These are phyloP conservation scores for Platanus orientalis DNA, from an alignment of 164 flowering plant species.

Conservation along the genomic window DNA sequence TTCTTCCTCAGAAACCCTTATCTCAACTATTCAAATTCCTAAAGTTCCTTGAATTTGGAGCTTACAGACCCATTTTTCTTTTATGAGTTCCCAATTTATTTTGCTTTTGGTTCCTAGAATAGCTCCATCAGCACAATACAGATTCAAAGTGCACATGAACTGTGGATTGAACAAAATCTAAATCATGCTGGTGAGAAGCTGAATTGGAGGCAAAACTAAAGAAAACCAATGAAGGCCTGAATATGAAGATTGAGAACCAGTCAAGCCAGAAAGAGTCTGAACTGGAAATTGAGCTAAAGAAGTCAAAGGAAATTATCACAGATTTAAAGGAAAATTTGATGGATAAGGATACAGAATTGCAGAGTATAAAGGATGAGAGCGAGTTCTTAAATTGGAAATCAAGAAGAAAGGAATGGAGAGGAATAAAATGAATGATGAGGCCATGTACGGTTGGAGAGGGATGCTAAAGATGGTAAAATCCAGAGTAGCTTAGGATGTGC, in stretches of 20 bases:
- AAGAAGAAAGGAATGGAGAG: conserved; percentile 22
- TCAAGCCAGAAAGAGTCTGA: conserved; percentile 25
- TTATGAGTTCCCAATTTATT: too few species aligned
- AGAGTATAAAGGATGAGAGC: conserved; percentile 46
- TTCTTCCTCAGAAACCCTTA: too few species aligned
- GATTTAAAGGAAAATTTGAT: conserved; percentile 40
- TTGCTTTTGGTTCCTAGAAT: too few species aligned
- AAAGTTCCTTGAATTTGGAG: too few species aligned
- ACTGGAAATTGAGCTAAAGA: conserved; percentile 31
- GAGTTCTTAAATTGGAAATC: conserved; percentile 38
- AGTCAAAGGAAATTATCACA: conserved; percentile 22
- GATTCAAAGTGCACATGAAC: not conserved
- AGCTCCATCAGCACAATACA: conserved; percentile 5
- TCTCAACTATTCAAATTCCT: too few species aligned
- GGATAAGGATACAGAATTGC: conserved; percentile 56
- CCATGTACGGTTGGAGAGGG: too few species aligned
- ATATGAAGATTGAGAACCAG: not conserved
- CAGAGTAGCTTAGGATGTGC: too few species aligned
- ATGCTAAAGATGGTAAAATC: too few species aligned
- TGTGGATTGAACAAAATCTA: not conserved
- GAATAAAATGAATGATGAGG: conserved; percentile 15
- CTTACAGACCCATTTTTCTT: too few species aligned
- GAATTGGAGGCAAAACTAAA: conserved; percentile 21
- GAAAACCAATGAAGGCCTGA: conserved; percentile 28
- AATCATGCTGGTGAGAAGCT: not conserved